A percentile compares a stretch with the other conserved stretches of the same genome.
phyloP scores from a whole-genome alignment of 305 asterid genomes.

The Caryopteris hybrid region DNA sequence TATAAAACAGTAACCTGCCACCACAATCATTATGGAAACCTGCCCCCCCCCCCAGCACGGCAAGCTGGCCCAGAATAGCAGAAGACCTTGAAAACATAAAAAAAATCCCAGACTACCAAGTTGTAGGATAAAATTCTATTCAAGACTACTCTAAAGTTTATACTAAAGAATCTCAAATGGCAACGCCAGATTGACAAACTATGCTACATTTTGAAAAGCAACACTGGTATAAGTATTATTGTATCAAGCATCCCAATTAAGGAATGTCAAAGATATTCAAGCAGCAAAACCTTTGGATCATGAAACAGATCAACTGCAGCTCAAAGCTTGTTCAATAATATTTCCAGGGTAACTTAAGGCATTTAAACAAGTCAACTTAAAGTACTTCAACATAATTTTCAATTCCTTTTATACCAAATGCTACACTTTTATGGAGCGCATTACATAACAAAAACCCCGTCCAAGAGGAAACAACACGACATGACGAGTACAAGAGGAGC shows the following conservation, averaged over 20 bases:
- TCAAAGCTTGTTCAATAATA: too few species aligned
- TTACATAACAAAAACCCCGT: too few species aligned
- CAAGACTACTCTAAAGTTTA: neutral
- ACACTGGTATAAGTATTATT: too few species aligned
- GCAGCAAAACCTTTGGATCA: neutral
- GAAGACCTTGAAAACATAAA: neutral
- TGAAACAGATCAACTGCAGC: neutral
- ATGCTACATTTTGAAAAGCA: neutral
- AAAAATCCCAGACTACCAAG: neutral
- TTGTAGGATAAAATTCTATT: neutral
- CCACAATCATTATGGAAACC: neutral
- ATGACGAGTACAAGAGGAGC: neutral
- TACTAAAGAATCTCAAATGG: neutral
- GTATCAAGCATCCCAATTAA: too few species aligned
- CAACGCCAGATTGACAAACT: neutral
- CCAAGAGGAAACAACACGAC: too few species aligned
- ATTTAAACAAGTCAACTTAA: too few species aligned
- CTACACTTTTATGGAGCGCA: too few species aligned
- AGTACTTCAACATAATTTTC: too few species aligned
- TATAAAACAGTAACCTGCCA: neutral
- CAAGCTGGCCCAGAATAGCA: too few species aligned
- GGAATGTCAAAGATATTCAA: neutral
- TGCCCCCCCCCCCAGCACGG: too few species aligned
- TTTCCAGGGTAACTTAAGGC: too few species aligned
- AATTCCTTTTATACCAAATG: too few species aligned